Percentiles rank a stretch among this genome's conserved stretches.
Conservation (phyloP, 2,329 filamentous ascomycete species). For the Xylaria sp. region DNA sequence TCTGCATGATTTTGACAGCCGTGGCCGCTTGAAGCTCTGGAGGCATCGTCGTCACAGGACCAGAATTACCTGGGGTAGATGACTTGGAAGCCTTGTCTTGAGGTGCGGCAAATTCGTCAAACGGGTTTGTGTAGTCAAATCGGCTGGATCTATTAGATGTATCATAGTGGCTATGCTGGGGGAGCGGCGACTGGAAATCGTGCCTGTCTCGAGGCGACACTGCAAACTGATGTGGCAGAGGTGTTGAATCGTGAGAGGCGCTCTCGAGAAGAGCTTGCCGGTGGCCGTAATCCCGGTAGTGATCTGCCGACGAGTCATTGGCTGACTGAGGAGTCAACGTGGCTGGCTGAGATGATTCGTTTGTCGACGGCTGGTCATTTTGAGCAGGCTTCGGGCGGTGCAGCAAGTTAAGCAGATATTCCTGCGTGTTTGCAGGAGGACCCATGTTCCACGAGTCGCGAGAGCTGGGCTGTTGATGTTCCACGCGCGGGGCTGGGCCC, state of each 20-base stretch:
- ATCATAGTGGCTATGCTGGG: constrained; percentile 46
- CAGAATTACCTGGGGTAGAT: constrained; percentile 49
- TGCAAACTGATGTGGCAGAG: constrained; percentile 44
- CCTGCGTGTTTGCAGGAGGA: constrained; percentile 77
- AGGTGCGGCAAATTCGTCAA: constrained; percentile 59
- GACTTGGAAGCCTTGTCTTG: constrained; percentile 57
- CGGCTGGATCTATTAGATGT: constrained; percentile 44
- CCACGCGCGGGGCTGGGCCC: constrained; percentile 50
- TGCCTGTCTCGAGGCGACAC: constrained; percentile 45
- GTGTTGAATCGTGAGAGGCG: constrained; percentile 45
- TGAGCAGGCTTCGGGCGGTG: constrained; percentile 79
- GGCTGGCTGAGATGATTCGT: constrained; percentile 57
- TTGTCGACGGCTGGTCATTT: constrained; percentile 59
- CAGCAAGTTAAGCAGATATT: constrained; percentile 86
- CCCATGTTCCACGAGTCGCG: constrained; percentile 58
- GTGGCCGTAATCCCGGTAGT: constrained; percentile 43
- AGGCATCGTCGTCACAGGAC: constrained; percentile 43
- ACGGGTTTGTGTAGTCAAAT: constrained; percentile 54
- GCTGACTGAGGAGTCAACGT: constrained; percentile 60
- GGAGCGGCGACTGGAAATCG: constrained; percentile 47
- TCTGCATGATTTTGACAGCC: constrained; percentile 63
- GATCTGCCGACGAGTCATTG: constrained; percentile 49
- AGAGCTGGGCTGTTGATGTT: constrained; percentile 47
- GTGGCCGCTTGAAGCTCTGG: constrained; percentile 50
- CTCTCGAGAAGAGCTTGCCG: constrained; percentile 41